Conservation (phyloP, 1,139 yeast genomes). For the Nakaseomyces kungkrabaensis region DNA sequence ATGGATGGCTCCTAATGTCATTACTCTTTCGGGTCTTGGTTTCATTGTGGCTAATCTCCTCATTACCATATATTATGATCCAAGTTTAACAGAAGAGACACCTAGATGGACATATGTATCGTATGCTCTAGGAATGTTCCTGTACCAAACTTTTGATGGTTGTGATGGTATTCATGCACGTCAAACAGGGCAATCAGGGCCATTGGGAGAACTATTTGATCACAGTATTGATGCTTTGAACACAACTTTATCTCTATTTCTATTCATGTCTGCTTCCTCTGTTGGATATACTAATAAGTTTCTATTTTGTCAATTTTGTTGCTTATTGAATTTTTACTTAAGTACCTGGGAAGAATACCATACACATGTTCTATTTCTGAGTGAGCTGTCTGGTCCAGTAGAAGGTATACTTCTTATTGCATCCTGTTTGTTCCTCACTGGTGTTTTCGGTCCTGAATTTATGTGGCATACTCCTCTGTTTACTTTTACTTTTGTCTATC, state of each 20-base stretch:
- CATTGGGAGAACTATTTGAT: slow-evolving; percentile 87
- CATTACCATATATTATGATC: slow-evolving; percentile 64
- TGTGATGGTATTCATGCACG: slow-evolving; percentile 92
- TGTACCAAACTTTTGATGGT: slow-evolving; percentile 93
- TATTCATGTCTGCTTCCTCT: slow-evolving; percentile 63
- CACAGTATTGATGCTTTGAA: slow-evolving; percentile 89
- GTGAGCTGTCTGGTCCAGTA: slow-evolving; percentile 85
- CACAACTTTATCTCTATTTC: slow-evolving; percentile 65
- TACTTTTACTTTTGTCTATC: background rate
- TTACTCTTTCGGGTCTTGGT: slow-evolving; percentile 67
- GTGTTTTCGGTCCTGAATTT: slow-evolving; percentile 55
- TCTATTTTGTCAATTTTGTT: slow-evolving; percentile 61
- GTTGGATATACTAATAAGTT: slow-evolving; percentile 60
- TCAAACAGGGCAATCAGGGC: slow-evolving; percentile 89
- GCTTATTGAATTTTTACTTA: slow-evolving; percentile 71
- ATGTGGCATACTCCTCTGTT: slow-evolving; percentile 40
- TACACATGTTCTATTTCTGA: slow-evolving; percentile 70
- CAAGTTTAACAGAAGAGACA: slow-evolving; percentile 44
- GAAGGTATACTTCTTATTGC: slow-evolving; percentile 75
- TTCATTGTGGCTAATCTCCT: slow-evolving; percentile 57
- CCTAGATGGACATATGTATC: slow-evolving; percentile 75
- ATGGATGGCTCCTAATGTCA: slow-evolving; percentile 81
- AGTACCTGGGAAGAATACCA: slow-evolving; percentile 96
- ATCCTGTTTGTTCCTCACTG: slow-evolving; percentile 49
- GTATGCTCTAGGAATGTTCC: slow-evolving; percentile 73